Conservation (phyloP, 208 protist species). For the Sergeia podlipaevii region DNA sequence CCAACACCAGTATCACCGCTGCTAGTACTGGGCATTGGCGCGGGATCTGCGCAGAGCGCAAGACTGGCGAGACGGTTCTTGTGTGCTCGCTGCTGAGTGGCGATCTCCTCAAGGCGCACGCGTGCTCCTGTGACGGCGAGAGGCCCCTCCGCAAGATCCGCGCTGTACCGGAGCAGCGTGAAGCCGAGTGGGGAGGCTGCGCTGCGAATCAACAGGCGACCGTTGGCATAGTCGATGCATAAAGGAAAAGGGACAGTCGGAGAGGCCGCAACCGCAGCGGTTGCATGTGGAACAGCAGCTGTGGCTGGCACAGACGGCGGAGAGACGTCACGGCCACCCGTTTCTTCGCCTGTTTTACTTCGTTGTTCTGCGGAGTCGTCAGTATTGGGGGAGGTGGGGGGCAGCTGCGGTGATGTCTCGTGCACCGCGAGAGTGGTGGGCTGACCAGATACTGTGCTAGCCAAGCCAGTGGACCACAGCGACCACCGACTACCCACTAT, state of each 20-base stretch:
- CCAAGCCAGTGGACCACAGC: too few species aligned
- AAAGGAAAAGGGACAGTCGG: constrained; percentile 5
- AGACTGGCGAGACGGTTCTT: constrained; percentile 37
- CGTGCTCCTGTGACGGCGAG: neutral
- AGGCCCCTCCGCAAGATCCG: constrained; percentile 7
- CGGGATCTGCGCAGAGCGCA: constrained; percentile 28
- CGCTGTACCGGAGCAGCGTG: constrained; percentile 39
- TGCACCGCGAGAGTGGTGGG: too few species aligned
- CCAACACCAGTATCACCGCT: neutral
- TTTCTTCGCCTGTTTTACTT: too few species aligned
- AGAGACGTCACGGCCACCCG: too few species aligned
- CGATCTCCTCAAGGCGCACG: constrained; percentile 19
- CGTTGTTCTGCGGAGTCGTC: too few species aligned
- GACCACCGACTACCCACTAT: too few species aligned
- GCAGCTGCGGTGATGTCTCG: too few species aligned
- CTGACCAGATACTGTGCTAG: too few species aligned
- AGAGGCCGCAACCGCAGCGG: neutral
- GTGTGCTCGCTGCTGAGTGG: constrained; percentile 27
- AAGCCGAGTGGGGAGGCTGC: constrained; percentile 25
- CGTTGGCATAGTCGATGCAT: constrained; percentile 44
- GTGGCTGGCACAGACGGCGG: too few species aligned
- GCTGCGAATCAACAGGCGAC: constrained; percentile 23
- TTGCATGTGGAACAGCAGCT: neutral
- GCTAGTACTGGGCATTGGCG: constrained; percentile 2
- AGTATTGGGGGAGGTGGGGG: too few species aligned